Conservation (phyloP, 73 alveolate species). For the Halteria grandinella region DNA sequence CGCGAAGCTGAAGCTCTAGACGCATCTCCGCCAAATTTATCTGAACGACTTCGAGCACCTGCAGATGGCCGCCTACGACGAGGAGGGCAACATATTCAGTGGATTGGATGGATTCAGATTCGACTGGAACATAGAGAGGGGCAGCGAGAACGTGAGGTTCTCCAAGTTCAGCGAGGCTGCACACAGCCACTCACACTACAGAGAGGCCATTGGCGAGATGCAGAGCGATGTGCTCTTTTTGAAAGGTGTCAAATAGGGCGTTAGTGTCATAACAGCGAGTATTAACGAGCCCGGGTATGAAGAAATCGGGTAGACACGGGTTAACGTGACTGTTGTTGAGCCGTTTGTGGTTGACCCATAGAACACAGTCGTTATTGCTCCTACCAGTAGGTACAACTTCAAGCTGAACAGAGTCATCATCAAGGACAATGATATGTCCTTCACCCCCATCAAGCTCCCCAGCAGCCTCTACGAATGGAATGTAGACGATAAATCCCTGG, state of each 20-base stretch:
- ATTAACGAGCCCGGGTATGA: constrained; percentile 80
- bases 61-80: constrained; percentile 86
- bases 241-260: constrained; percentile 88
- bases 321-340: constrained; percentile 43
- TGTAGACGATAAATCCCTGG: constrained; percentile 1
- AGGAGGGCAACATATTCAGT: constrained; percentile 85
- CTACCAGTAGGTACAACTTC: constrained; percentile 72
- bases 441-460: constrained; percentile 44
- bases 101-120: constrained; percentile 88
- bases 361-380: constrained; percentile 67
- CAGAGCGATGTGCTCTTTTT: constrained; percentile 78
- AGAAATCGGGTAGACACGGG: constrained; percentile 39
- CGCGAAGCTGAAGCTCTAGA: constrained; percentile 49
- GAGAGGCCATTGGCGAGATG: constrained; percentile 77
- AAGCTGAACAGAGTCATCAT: constrained; percentile 48
- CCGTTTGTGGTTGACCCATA: constrained; percentile 75
- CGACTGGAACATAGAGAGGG: constrained; percentile 83
- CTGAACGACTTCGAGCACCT: constrained; percentile 81
- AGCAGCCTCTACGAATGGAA: constrained; percentile 56
- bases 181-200: constrained; percentile 62
- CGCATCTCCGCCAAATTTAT: constrained; percentile 69
- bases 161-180: constrained; percentile 74
- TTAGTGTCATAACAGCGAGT: constrained; percentile 67
- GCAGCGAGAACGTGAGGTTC: constrained; percentile 75
- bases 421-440: constrained; percentile 17